Percentiles rank a stretch among this genome's conserved stretches.
These are phyloP conservation scores for Cyberlindnera japonica DNA, from an alignment of 805 yeast genomes.

Conservation along the genomic window DNA sequence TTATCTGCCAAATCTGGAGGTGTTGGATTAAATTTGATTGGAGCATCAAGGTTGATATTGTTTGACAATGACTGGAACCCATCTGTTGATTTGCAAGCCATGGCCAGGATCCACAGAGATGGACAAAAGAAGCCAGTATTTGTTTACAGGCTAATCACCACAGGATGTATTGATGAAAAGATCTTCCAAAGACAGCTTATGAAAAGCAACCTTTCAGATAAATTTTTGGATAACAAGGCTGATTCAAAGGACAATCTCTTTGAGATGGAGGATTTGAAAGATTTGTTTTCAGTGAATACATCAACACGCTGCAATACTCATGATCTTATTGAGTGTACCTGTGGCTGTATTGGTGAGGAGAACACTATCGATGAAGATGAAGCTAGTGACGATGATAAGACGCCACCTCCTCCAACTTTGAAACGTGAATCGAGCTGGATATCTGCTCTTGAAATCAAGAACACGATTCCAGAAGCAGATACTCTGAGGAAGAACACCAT, in stretches of 20 bases:
- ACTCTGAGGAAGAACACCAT: slow-evolving; percentile 40
- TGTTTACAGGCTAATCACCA: slow-evolving; percentile 77
- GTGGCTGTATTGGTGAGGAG: slow-evolving; percentile 52
- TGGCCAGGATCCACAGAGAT: slow-evolving; percentile 93
- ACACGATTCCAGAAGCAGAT: slow-evolving; percentile 1
- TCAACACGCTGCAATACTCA: slow-evolving; percentile 67
- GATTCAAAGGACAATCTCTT: slow-evolving; percentile 62
- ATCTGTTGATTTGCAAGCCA: slow-evolving; percentile 84
- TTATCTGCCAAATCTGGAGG: slow-evolving; percentile 93
- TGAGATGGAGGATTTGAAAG: slow-evolving; percentile 62
- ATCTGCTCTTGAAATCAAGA: slow-evolving; percentile 21
- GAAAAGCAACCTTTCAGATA: slow-evolving; percentile 74
- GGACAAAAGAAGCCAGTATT: slow-evolving; percentile 80
- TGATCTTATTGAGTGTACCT: slow-evolving; percentile 63
- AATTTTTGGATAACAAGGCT: slow-evolving; percentile 48
- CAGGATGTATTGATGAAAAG: slow-evolving; percentile 93
- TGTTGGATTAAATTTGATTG: slow-evolving; percentile 82
- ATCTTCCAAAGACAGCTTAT: slow-evolving; percentile 88
- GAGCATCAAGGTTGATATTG: slow-evolving; percentile 80
- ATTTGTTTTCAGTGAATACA: slow-evolving; percentile 60
- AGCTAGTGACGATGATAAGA: slow-evolving; percentile 22
- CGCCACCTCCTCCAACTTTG: slow-evolving; percentile 6
- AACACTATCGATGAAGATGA: slow-evolving; percentile 17
- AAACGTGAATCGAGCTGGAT: slow-evolving; percentile 20
- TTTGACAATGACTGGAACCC: slow-evolving; percentile 99